These are phyloP conservation scores for Chlorella vulgaris DNA, from an alignment of 139 green algal species.

Conservation along the genomic window DNA sequence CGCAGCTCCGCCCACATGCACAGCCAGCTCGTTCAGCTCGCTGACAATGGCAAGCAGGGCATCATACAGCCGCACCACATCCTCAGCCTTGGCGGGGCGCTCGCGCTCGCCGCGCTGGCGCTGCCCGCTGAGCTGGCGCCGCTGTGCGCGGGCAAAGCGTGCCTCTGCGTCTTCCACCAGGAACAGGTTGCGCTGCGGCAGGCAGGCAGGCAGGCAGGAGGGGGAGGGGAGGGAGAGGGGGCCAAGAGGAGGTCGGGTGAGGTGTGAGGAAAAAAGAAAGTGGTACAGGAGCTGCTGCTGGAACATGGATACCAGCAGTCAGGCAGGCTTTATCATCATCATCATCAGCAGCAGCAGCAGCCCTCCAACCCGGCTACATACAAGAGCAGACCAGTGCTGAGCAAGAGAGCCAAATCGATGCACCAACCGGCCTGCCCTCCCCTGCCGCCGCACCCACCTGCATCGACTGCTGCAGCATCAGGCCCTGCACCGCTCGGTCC, in stretches of 20 bases:
- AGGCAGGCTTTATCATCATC: too few species aligned
- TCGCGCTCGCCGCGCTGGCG: conserved; percentile 29
- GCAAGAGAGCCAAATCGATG: too few species aligned
- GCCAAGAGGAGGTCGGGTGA: background rate
- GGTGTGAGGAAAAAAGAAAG: too few species aligned
- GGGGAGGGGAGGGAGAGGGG: background rate
- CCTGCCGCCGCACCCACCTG: conserved; percentile 14
- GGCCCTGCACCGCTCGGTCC: conserved; percentile 55
- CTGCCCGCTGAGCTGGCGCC: conserved; percentile 21
- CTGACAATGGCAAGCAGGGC: conserved; percentile 42
- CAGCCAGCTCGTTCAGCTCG: conserved; percentile 71
- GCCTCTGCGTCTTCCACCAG: conserved; percentile 24
- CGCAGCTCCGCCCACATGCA: conserved; percentile 52
- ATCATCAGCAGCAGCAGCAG: conserved; percentile 65
- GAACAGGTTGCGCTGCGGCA: conserved; percentile 31
- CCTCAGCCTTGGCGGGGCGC: conserved; percentile 63
- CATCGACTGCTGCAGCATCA: conserved; percentile 64
- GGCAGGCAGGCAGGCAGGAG: too few species aligned
- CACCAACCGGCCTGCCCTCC: too few species aligned
- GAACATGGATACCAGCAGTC: too few species aligned
- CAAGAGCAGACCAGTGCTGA: too few species aligned
- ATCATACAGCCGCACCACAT: conserved; percentile 69
- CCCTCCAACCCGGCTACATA: too few species aligned
- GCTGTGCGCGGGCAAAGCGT: conserved; percentile 42
- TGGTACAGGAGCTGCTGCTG: too few species aligned